Conservation (phyloP, 148 eudicot genomes). For the Vaccinium darrowii region DNA sequence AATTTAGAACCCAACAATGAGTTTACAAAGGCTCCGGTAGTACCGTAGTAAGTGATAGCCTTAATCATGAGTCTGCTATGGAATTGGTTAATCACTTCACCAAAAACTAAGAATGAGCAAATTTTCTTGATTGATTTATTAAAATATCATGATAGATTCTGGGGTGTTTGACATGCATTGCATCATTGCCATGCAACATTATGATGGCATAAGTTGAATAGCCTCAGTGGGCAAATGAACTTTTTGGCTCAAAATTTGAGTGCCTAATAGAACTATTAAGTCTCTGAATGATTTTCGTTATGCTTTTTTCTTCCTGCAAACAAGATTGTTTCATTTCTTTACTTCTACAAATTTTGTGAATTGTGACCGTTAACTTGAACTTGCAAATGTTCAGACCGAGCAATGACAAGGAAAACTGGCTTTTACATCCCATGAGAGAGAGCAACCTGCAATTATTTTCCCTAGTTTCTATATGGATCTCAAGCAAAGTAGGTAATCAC, state of each 20-base stretch:
- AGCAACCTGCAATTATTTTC: constrained; percentile 80
- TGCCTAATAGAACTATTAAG: neutral
- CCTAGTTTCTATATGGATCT: constrained; percentile 75
- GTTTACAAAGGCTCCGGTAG: too few species aligned
- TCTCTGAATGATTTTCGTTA: neutral
- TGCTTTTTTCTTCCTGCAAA: neutral
- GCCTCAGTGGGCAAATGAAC: neutral
- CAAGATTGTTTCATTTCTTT: neutral
- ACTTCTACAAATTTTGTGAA: neutral
- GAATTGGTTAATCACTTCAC: too few species aligned
- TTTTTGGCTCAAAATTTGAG: neutral
- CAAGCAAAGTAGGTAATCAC: constrained; percentile 51
- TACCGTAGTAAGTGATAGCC: too few species aligned
- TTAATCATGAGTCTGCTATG: too few species aligned
- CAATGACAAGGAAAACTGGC: constrained; percentile 42
- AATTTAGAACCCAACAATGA: too few species aligned
- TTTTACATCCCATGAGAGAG: constrained; percentile 51
- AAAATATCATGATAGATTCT: too few species aligned
- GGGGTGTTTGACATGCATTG: too few species aligned
- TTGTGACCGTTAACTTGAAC: constrained; percentile 1
- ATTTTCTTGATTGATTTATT: too few species aligned
- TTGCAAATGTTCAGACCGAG: constrained; percentile 23
- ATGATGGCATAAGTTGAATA: neutral
- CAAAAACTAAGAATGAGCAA: too few species aligned
- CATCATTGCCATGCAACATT: neutral